A percentile compares a stretch with the other conserved stretches of the same genome.
Evolutionary conservation across 1,139 yeast species (phyloP).

Genomic region (Hyphopichia burtonii): DNA sequence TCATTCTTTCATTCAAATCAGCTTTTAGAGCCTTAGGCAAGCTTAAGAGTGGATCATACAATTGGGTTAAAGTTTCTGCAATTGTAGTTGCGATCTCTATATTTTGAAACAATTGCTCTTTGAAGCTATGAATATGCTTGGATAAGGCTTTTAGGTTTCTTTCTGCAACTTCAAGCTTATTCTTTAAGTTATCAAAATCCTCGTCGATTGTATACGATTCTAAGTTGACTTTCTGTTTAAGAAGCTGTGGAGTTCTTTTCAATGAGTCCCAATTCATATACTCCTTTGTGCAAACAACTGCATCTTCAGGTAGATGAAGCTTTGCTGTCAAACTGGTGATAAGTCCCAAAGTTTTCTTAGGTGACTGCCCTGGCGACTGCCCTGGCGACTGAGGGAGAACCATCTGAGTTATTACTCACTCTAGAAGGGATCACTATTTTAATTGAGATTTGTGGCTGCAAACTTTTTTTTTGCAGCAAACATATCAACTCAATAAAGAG

Average conservation of each 20-base stretch:
- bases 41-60: constrained; percentile 29
- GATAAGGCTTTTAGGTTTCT: constrained; percentile 17
- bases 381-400: no score
- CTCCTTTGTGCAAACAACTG: neutral
- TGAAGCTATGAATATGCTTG: constrained; percentile 13
- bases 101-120: neutral
- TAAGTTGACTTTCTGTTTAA: constrained; percentile 29
- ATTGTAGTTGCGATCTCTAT: constrained; percentile 10
- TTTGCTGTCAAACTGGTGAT: neutral
- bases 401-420: no score
- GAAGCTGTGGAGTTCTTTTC: constrained; percentile 29
- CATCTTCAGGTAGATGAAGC: neutral
- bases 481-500: no score
- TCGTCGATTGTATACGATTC: constrained; percentile 38
- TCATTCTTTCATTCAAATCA: constrained; percentile 5
- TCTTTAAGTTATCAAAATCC: constrained; percentile 30
- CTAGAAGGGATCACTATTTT: no score
- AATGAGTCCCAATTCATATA: constrained; percentile 24
- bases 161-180: constrained; percentile 17
- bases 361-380: no score
- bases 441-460: no score
- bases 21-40: constrained; percentile 13
- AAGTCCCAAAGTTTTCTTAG: no score
- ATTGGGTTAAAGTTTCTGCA: constrained; percentile 10
- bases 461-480: no score